These are phyloP conservation scores for Pseudocohnilembus persalinus DNA, from an alignment of 169 alveolate genomes.

Conservation along the genomic window DNA sequence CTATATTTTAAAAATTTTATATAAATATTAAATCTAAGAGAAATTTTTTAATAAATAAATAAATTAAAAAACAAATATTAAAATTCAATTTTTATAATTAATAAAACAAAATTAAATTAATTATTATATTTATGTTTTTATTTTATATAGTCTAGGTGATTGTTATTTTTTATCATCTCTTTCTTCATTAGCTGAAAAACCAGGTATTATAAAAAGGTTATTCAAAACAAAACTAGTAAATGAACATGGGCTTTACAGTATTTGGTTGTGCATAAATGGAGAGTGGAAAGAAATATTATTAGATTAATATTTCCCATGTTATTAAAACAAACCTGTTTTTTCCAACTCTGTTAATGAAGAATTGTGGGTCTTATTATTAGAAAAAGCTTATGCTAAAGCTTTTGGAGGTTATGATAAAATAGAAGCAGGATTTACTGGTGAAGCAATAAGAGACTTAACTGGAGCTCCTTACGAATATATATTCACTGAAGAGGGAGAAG, in stretches of 20 bases:
- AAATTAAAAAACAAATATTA: too few relatives aligned
- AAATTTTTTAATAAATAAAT: too few relatives aligned
- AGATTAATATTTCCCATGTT: slow-evolving; percentile 86
- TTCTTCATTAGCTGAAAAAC: slow-evolving; percentile 70
- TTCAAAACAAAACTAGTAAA: slow-evolving; percentile 47
- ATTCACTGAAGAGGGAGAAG: not conserved
- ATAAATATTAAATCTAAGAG: too few relatives aligned
- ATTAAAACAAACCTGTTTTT: slow-evolving; percentile 68
- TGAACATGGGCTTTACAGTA: slow-evolving; percentile 64
- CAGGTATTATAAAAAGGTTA: slow-evolving; percentile 46
- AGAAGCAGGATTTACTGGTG: slow-evolving; percentile 64
- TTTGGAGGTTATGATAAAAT: slow-evolving; percentile 74
- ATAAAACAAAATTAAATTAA: too few relatives aligned
- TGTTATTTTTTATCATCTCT: slow-evolving; percentile 69
- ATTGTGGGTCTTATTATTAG: slow-evolving; percentile 83
- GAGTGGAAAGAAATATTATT: slow-evolving; percentile 78
- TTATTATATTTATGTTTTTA: too few relatives aligned
- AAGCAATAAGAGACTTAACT: slow-evolving; percentile 65
- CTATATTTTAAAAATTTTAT: too few relatives aligned
- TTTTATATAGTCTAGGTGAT: slow-evolving; percentile 59
- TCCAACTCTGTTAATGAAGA: slow-evolving; percentile 66
- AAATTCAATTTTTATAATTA: too few relatives aligned
- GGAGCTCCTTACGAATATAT: slow-evolving; percentile 44
- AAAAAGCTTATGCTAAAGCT: slow-evolving; percentile 87
- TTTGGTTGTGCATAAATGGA: slow-evolving; percentile 82